Percentiles rank a stretch among this genome's conserved stretches.
Conservation (phyloP, 2,329 filamentous ascomycete species). For the Rutstroemia sp. region DNA sequence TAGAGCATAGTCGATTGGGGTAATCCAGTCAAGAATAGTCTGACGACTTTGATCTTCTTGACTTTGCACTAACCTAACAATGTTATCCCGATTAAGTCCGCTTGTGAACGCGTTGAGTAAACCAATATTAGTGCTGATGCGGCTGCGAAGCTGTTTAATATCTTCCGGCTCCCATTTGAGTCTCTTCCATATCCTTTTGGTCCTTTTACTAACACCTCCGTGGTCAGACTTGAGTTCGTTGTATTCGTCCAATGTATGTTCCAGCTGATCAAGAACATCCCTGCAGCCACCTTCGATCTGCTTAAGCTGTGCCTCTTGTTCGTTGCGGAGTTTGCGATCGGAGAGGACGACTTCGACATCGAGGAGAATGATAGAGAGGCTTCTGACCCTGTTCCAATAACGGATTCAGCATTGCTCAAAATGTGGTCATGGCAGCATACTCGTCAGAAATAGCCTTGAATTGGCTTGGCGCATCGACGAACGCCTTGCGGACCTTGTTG, state of each 20-base stretch:
- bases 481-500: no score
- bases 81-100: no score
- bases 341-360: conserved; percentile 18
- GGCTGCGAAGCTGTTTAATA: conserved; percentile 16
- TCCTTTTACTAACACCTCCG: conserved; percentile 6
- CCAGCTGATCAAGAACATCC: conserved; percentile 13
- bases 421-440: no score
- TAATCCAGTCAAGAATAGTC: conserved; percentile 33
- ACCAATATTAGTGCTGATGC: conserved; percentile 25
- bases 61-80: no score
- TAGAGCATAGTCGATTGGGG: conserved; percentile 29
- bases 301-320: conserved; percentile 17
- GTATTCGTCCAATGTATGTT: conserved; percentile 8
- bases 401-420: no score
- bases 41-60: no score
- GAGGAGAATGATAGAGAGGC: conserved; percentile 8
- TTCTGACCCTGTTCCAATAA: conserved; percentile 4
- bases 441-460: no score
- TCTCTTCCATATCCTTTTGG: conserved; percentile 22
- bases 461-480: no score
- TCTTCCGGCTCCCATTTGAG: conserved; percentile 22
- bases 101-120: conserved; percentile 8
- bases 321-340: conserved; percentile 10
- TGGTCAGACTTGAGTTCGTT: conserved; percentile 5
- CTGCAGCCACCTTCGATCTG: conserved; percentile 15